These are phyloP conservation scores for Pseudomassariella vexata DNA, from an alignment of 2,329 filamentous ascomycete species.

Conservation along the genomic window DNA sequence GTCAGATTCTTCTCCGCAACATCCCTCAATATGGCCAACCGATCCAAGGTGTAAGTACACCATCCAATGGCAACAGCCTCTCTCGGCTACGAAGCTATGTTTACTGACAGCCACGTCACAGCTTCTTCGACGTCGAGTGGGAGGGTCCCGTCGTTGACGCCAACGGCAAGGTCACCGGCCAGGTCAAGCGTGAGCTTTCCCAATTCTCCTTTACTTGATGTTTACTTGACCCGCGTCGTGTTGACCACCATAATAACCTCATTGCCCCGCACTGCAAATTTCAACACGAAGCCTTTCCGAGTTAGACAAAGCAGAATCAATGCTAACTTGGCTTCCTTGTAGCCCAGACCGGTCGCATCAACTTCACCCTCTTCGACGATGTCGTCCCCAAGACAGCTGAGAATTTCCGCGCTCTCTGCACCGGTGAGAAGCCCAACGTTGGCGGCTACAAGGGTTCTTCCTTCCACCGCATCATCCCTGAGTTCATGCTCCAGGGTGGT, in stretches of 20 bases:
- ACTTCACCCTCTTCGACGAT: slow-evolving; percentile 82
- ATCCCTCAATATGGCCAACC: slow-evolving; percentile 66
- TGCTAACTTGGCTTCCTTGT: slow-evolving; percentile 17
- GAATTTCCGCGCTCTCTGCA: slow-evolving; percentile 85
- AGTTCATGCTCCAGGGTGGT: slow-evolving; percentile 95
- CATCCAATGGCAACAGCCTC: slow-evolving; percentile 10
- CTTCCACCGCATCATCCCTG: slow-evolving; percentile 89
- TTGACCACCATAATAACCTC: slow-evolving; percentile 5
- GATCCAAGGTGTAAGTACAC: slow-evolving; percentile 51
- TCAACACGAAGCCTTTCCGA: slow-evolving; percentile 6
- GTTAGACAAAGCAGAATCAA: slow-evolving; percentile 8
- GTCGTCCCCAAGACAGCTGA: slow-evolving; percentile 80
- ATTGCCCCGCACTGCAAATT: background rate
- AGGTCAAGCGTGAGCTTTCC: slow-evolving; percentile 51
- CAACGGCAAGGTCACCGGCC: slow-evolving; percentile 46
- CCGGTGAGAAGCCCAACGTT: slow-evolving; percentile 70
- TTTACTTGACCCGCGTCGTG: no score
- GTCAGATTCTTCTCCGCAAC: slow-evolving; percentile 49
- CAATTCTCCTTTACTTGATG: no score
- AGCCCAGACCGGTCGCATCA: slow-evolving; percentile 76
- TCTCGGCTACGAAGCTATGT: background rate
- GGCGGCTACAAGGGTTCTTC: slow-evolving; percentile 76
- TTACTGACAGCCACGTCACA: slow-evolving; percentile 24
- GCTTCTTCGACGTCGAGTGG: slow-evolving; percentile 70
- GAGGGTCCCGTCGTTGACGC: slow-evolving; percentile 64